Conservation (phyloP, 176 grass and related monocot species). For the Triticum dicoccoides region DNA sequence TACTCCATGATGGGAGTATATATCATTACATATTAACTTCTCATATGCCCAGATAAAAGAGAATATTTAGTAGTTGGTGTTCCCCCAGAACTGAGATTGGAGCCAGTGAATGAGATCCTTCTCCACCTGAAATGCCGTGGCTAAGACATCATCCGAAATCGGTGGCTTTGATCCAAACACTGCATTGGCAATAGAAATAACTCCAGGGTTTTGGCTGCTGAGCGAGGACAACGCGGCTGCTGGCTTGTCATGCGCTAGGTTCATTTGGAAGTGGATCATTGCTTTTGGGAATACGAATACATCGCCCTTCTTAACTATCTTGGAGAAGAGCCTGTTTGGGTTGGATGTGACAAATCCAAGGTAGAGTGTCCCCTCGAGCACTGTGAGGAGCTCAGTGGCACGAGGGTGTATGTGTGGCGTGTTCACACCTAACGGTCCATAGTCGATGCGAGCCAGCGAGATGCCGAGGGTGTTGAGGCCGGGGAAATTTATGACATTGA, state of each 20-base stretch:
- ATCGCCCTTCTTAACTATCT: neutral
- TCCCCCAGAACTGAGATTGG: neutral
- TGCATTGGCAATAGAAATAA: slow-evolving; percentile 11
- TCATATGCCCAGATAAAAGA: neutral
- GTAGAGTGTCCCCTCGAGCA: slow-evolving; percentile 9
- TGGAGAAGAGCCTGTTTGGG: slow-evolving; percentile 4
- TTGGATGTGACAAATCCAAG: slow-evolving; percentile 20
- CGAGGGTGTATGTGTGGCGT: neutral
- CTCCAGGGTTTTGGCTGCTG: slow-evolving; percentile 8
- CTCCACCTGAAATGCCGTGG: neutral
- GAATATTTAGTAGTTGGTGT: neutral
- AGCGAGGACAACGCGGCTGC: neutral
- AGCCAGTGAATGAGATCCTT: neutral
- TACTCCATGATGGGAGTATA: neutral
- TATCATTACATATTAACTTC: neutral
- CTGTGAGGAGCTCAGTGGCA: neutral
- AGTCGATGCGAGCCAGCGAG: neutral
- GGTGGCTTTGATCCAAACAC: slow-evolving; percentile 1
- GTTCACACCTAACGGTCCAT: neutral
- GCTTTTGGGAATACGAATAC: neutral
- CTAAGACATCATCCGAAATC: neutral
- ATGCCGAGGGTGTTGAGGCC: slow-evolving; percentile 14
- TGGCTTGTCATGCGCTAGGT: slow-evolving; percentile 1
- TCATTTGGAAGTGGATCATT: slow-evolving; percentile 15
- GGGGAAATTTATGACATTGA: slow-evolving; percentile 3